phyloP scores from a whole-genome alignment of 129 eudicot species.

The Lonicera japonica region DNA sequence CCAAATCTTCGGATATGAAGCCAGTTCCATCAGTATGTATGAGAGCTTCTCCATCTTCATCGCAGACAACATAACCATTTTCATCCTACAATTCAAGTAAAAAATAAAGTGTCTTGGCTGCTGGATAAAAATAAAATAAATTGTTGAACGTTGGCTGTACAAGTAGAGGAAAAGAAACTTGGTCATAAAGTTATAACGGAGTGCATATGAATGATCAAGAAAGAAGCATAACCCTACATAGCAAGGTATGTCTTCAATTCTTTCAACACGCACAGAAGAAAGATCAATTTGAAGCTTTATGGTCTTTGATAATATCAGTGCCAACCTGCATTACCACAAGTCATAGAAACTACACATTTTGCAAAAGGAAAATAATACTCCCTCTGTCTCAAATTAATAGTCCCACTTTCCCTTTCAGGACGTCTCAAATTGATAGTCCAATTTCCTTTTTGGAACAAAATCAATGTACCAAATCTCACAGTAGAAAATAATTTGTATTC shows the following conservation, averaged over 20 bases:
- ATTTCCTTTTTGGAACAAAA: too few relatives aligned
- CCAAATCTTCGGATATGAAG: slow-evolving; percentile 68
- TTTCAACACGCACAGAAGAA: slow-evolving; percentile 34
- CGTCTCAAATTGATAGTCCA: too few relatives aligned
- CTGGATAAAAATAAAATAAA: too few relatives aligned
- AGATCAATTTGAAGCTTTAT: slow-evolving; percentile 49
- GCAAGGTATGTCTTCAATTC: slow-evolving; percentile 58
- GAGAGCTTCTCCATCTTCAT: slow-evolving; percentile 49
- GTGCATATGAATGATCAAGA: too few relatives aligned
- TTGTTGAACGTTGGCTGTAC: too few relatives aligned
- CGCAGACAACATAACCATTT: slow-evolving; percentile 28
- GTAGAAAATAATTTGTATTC: too few relatives aligned
- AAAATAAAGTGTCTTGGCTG: too few relatives aligned
- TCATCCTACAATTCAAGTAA: slow-evolving; percentile 41
- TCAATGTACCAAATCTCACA: too few relatives aligned
- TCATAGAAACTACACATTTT: background rate
- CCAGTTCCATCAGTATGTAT: slow-evolving; percentile 92
- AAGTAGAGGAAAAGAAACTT: background rate
- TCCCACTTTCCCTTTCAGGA: too few relatives aligned
- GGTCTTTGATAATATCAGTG: slow-evolving; percentile 67
- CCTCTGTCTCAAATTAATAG: too few relatives aligned
- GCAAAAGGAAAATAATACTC: background rate
- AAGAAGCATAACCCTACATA: slow-evolving; percentile 22
- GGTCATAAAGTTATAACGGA: too few relatives aligned
- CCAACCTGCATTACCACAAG: slow-evolving; percentile 40